Conservation (phyloP, 192 early-diverging fungal species). For the Rhizophlyctis rosea region DNA sequence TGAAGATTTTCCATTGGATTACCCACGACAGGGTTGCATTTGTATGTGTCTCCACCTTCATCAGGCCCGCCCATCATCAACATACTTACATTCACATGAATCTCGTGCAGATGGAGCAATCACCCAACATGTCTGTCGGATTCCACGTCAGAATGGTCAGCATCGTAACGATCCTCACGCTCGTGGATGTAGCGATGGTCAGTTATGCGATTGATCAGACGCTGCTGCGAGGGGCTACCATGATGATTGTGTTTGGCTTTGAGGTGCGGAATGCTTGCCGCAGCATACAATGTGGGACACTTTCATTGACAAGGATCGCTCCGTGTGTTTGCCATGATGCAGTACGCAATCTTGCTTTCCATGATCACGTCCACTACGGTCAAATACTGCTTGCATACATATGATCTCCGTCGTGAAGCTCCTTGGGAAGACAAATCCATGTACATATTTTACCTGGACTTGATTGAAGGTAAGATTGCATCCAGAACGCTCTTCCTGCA, state of each 20-base stretch:
- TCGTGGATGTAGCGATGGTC: conserved; percentile 74
- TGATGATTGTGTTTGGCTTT: conserved; percentile 99
- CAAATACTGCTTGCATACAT: conserved; percentile 85
- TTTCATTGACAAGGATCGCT: background rate
- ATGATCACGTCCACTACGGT: conserved; percentile 69
- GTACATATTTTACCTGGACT: conserved; percentile 87
- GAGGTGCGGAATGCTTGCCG: conserved; percentile 54
- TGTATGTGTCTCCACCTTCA: conserved; percentile 34
- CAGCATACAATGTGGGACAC: background rate
- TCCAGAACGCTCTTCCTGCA: background rate
- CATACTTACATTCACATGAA: background rate
- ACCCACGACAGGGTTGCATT: conserved; percentile 88
- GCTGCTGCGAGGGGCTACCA: conserved; percentile 66
- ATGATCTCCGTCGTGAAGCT: conserved; percentile 69
- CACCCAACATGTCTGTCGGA: conserved; percentile 53
- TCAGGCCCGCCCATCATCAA: background rate
- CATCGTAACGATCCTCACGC: conserved; percentile 63
- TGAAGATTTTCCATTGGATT: conserved; percentile 98
- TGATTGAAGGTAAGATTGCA: conserved; percentile 62
- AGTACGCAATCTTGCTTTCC: conserved; percentile 86
- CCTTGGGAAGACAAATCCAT: conserved; percentile 96
- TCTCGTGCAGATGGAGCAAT: conserved; percentile 87
- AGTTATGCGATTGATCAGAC: conserved; percentile 65
- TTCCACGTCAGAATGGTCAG: conserved; percentile 73
- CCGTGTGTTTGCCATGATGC: background rate